Conservation (phyloP, 192 early-diverging fungal genomes). For the Geosiphon pyriformis region DNA sequence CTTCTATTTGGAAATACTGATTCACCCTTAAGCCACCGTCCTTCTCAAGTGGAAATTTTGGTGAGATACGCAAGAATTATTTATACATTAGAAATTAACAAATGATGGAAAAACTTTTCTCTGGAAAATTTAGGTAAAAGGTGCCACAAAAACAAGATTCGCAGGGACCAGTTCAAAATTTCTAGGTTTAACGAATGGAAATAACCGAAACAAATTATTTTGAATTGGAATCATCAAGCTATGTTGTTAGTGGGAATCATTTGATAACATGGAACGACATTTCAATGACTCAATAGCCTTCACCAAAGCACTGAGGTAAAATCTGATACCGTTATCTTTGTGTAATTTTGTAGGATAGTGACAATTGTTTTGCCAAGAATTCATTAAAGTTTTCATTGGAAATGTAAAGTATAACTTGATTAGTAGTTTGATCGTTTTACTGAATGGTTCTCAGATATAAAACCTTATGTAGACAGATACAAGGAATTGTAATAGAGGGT, state of each 20-base stretch:
- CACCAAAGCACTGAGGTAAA: conserved; percentile 34
- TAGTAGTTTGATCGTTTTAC: conserved; percentile 37
- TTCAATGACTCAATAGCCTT: conserved; percentile 28
- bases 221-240: not conserved
- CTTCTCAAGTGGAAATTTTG: conserved; percentile 34
- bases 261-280: not conserved
- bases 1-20: conserved; percentile 36
- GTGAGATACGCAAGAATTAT: conserved; percentile 33
- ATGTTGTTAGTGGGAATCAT: not conserved
- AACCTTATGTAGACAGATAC: conserved; percentile 44
- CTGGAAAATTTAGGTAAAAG: conserved; percentile 29
- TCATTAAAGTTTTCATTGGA: conserved; percentile 40
- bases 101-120: not conserved
- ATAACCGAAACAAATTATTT: not conserved
- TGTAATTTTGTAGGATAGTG: conserved; percentile 38
- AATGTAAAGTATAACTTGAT: conserved; percentile 9
- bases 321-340: conserved; percentile 40
- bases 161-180: conserved; percentile 39
- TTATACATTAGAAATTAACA: not conserved
- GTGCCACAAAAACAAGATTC: conserved; percentile 48
- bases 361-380: conserved; percentile 47
- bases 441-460: conserved; percentile 39
- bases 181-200: conserved; percentile 9
- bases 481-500: conserved; percentile 38
- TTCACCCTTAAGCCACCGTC: conserved; percentile 47